A percentile compares a stretch with the other conserved stretches of the same genome.
phyloP scores from a whole-genome alignment of 257 asterid genomes.

The Rhazya stricta region DNA sequence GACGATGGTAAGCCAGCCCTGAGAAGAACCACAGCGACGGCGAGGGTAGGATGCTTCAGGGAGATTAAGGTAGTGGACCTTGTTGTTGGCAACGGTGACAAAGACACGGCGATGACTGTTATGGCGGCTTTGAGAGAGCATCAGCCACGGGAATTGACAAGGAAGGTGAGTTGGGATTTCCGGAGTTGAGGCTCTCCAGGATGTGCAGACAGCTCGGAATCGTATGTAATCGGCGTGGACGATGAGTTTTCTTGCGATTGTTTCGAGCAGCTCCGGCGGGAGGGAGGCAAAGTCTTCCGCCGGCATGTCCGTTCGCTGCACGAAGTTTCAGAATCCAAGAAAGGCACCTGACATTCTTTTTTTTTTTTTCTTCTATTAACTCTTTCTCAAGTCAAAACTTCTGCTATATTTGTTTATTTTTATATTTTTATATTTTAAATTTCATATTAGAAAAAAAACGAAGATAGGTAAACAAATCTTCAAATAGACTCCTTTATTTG shows the following conservation, averaged over 20 bases:
- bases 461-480: too few relatives aligned
- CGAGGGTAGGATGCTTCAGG: constrained; percentile 56
- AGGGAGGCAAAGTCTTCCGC: constrained; percentile 66
- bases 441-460: too few relatives aligned
- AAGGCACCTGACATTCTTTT: too few relatives aligned
- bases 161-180: constrained; percentile 48
- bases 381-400: too few relatives aligned
- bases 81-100: constrained; percentile 37
- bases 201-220: constrained; percentile 59
- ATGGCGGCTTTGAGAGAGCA: constrained; percentile 53
- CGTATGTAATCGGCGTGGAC: constrained; percentile 55
- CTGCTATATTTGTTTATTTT: too few relatives aligned
- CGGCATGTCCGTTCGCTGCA: constrained; percentile 12
- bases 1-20: constrained; percentile 62
- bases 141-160: constrained; percentile 79
- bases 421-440: too few relatives aligned
- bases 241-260: constrained; percentile 34
- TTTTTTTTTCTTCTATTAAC: too few relatives aligned
- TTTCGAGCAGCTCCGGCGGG: constrained; percentile 58
- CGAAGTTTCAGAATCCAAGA: background rate
- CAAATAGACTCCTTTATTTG: too few relatives aligned
- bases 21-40: constrained; percentile 77
- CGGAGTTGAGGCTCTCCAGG: constrained; percentile 53
- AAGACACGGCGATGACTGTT: constrained; percentile 41
- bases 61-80: constrained; percentile 41